phyloP scores from a whole-genome alignment of 2,329 filamentous ascomycete genomes.

The Xylariomycetidae sp. region DNA sequence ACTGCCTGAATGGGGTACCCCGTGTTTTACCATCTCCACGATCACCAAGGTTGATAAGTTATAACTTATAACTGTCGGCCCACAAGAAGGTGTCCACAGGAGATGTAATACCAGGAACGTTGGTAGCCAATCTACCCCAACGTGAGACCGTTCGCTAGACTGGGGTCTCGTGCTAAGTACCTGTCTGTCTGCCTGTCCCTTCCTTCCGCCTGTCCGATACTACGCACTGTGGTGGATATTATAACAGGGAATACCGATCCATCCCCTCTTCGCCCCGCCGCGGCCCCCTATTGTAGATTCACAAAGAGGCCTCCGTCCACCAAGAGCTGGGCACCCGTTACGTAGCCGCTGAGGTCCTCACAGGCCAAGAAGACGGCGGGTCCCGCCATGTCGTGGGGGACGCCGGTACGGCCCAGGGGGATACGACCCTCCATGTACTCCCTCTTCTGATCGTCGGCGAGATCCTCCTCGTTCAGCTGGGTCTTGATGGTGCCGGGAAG shows the following conservation, averaged over 20 bases:
- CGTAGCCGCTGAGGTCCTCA: constrained; percentile 72
- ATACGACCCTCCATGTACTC: constrained; percentile 78
- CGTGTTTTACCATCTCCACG: background rate
- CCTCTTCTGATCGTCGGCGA: constrained; percentile 68
- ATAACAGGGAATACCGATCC: too few species aligned
- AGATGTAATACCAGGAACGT: too few species aligned
- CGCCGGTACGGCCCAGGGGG: constrained; percentile 70
- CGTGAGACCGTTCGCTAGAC: too few species aligned
- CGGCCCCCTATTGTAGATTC: constrained; percentile 64
- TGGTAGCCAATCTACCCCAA: too few species aligned
- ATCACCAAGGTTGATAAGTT: background rate
- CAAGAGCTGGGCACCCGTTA: constrained; percentile 76
- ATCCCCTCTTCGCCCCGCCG: background rate
- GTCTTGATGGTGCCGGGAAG: constrained; percentile 80
- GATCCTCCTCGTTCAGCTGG: constrained; percentile 78
- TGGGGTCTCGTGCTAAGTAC: too few species aligned
- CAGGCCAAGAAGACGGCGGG: constrained; percentile 82
- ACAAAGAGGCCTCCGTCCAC: constrained; percentile 90
- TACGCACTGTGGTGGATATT: too few species aligned
- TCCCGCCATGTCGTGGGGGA: constrained; percentile 70
- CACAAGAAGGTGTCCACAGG: too few species aligned
- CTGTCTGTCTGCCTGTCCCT: too few species aligned
- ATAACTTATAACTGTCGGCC: too few species aligned
- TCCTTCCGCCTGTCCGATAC: too few species aligned
- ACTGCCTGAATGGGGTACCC: too few species aligned